A percentile compares a stretch with the other conserved stretches of the same genome.
Conservation (phyloP, 768 basidiomycete species). For the Pisolithus orientalis region DNA sequence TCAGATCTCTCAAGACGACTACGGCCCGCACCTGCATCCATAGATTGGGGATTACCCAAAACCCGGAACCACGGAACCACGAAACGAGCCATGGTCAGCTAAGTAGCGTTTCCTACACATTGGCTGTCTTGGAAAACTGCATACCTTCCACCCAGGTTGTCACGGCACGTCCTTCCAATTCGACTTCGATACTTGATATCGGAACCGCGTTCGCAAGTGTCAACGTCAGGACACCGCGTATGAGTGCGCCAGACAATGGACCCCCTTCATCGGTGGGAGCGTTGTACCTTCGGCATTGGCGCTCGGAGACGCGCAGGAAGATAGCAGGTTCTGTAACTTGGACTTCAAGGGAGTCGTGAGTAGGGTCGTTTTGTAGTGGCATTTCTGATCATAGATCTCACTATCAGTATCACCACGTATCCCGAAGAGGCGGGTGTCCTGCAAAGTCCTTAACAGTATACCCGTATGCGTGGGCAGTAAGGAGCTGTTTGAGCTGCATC, state of each 20-base stretch:
- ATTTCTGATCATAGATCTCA: background rate
- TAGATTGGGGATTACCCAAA: too few relatives aligned
- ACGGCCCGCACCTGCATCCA: slow-evolving; percentile 30
- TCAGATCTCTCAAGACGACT: slow-evolving; percentile 73
- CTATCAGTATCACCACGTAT: too few relatives aligned
- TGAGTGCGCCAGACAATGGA: slow-evolving; percentile 50
- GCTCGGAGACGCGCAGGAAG: slow-evolving; percentile 50
- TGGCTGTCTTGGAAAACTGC: slow-evolving; percentile 21
- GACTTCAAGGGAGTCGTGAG: slow-evolving; percentile 43
- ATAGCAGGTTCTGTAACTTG: slow-evolving; percentile 70
- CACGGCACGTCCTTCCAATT: slow-evolving; percentile 63
- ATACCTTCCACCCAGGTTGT: slow-evolving; percentile 86
- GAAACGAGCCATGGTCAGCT: background rate
- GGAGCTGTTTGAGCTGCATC: too few relatives aligned
- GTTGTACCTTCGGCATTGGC: slow-evolving; percentile 23
- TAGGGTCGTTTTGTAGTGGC: background rate
- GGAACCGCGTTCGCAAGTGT: slow-evolving; percentile 70
- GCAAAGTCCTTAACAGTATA: too few relatives aligned
- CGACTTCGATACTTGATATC: slow-evolving; percentile 80
- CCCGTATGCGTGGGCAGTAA: too few relatives aligned
- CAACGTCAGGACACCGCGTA: slow-evolving; percentile 62
- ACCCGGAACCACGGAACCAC: too few relatives aligned
- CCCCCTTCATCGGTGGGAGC: slow-evolving; percentile 14
- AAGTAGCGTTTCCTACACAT: slow-evolving; percentile 12
- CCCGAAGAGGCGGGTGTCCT: background rate